Conservation (phyloP, 164 flowering plant genomes). For the Cinnamomum chago region DNA sequence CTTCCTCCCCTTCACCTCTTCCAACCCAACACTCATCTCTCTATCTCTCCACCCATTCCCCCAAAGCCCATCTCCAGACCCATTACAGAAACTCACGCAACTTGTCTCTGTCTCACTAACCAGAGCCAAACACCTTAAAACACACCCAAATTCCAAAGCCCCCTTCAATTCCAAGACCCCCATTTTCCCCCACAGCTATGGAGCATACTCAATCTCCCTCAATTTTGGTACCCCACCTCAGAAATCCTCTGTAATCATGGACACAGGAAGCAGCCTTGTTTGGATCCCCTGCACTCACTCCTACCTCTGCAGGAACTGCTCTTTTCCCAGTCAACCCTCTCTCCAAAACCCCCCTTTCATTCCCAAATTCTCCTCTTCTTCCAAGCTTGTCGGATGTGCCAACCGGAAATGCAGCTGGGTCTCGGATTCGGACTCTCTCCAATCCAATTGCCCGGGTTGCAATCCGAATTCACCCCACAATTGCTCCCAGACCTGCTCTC, state of each 20-base stretch:
- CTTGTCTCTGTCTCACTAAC: constrained; percentile 36
- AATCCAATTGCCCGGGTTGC: constrained; percentile 30
- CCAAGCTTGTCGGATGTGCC: constrained; percentile 43
- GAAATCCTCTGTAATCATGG: constrained; percentile 41
- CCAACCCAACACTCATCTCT: constrained; percentile 16
- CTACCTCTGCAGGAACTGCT: constrained; percentile 47
- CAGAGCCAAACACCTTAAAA: constrained; percentile 52
- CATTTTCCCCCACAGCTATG: constrained; percentile 45
- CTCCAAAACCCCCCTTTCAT: constrained; percentile 24
- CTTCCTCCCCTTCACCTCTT: constrained; percentile 10
- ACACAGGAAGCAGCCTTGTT: constrained; percentile 53
- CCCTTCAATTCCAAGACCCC: constrained; percentile 21
- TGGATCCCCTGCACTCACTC: constrained; percentile 63
- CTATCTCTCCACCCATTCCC: constrained; percentile 26
- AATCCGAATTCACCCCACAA: constrained; percentile 7
- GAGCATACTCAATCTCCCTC: constrained; percentile 55
- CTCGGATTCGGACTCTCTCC: constrained; percentile 19
- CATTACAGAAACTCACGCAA: constrained; percentile 25
- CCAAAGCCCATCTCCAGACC: constrained; percentile 23
- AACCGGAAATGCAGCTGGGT: constrained; percentile 64
- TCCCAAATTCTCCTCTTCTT: constrained; percentile 49
- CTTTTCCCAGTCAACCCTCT: constrained; percentile 12
- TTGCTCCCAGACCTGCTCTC: constrained; percentile 49
- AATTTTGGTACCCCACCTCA: constrained; percentile 65
- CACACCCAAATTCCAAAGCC: constrained; percentile 14